Evolutionary conservation across 1,284 basidiomycete species (phyloP), one percentile per base, ranked within the genome.

Genomic region (Moesziomyces globuligerus): DNA sequence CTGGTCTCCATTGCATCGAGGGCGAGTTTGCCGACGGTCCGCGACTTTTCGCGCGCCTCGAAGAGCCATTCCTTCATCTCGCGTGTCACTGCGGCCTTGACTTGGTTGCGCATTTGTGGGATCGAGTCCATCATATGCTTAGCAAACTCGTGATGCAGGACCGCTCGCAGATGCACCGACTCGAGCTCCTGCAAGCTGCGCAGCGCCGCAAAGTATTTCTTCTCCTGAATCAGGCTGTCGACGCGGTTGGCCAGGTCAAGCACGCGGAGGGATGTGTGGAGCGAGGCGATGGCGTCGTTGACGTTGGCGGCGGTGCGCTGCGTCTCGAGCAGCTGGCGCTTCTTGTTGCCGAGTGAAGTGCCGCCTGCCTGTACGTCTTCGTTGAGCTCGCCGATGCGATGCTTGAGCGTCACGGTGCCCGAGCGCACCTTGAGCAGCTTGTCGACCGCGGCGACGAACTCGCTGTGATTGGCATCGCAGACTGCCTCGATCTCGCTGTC

Each of bases 1-100:
- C 96, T 87, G 25, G 85, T 83, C 45, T 93, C 91, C 92, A 98
- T 98, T 20, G 89, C 89, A 71, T 97, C 93, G 32, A 96, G 87
- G 0, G 95, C 95, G 6, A 94, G 86, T 66, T 87, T 87, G 3
- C 96, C 96, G 1, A 99, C 91, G 44, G 91, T 88, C 0, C 90
- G 88, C 55, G 91, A 92, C 60, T 91, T 88, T 75, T 97, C 94
- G 49, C 96, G 86, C 54, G 98, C 94, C 76, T 98, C 93, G 51
- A 95, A 89, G 24, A 99, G 85, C 96, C 96, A 99, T 66, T 96
- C 91, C 82, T 98, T 98, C 85, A 94, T 91, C 8, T 94, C 92
- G 0, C 93, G 90, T 0, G 92, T 95, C 2, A 98, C 96, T 0
- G 92, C 91, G 75, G 92, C 90, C 81, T 94, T 93, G 79, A 99